Evolutionary conservation across 345 rosid genomes (phyloP).

Genomic region (Aethionema arabicum): DNA sequence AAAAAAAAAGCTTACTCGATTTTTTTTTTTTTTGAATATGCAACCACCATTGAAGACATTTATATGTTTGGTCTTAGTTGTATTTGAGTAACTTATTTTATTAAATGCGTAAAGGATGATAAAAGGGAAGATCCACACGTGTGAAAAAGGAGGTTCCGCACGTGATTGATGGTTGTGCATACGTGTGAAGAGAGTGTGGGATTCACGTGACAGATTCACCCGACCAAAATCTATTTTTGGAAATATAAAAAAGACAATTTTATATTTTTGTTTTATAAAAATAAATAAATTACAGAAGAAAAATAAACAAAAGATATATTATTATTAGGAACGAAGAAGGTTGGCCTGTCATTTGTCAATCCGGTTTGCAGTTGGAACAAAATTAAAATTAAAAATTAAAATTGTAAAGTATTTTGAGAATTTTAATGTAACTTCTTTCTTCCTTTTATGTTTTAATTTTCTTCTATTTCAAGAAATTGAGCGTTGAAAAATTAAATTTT

Average conservation of each 20-base stretch:
- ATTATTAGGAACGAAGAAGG: slow-evolving; percentile 34
- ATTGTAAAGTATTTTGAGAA: slow-evolving; percentile 27
- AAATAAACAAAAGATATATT: slow-evolving; percentile 8
- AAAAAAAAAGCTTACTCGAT: no score
- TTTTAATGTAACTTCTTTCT: slow-evolving; percentile 31
- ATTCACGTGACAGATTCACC: slow-evolving; percentile 58
- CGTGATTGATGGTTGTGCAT: slow-evolving; percentile 37
- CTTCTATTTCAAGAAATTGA: slow-evolving; percentile 25
- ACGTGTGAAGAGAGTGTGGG: slow-evolving; percentile 49
- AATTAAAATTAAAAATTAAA: slow-evolving; percentile 13
- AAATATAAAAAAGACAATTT: neutral
- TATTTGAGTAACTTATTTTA: slow-evolving; percentile 11
- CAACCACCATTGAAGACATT: slow-evolving; percentile 31
- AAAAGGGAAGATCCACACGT: slow-evolving; percentile 21
- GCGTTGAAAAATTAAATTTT: slow-evolving; percentile 6
- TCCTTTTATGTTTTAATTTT: slow-evolving; percentile 24
- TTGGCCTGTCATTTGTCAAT: slow-evolving; percentile 50
- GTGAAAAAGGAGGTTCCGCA: slow-evolving; percentile 29
- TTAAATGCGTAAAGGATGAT: slow-evolving; percentile 30
- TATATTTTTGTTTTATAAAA: neutral
- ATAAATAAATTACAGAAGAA: slow-evolving; percentile 15
- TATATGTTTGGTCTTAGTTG: neutral
- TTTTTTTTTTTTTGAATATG: neutral
- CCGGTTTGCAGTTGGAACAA: slow-evolving; percentile 46
- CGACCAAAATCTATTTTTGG: slow-evolving; percentile 28